Evolutionary conservation across 257 asterid species (phyloP), one percentile per base, ranked within the genome.

Genomic region (Rubia yunnanensis): DNA sequence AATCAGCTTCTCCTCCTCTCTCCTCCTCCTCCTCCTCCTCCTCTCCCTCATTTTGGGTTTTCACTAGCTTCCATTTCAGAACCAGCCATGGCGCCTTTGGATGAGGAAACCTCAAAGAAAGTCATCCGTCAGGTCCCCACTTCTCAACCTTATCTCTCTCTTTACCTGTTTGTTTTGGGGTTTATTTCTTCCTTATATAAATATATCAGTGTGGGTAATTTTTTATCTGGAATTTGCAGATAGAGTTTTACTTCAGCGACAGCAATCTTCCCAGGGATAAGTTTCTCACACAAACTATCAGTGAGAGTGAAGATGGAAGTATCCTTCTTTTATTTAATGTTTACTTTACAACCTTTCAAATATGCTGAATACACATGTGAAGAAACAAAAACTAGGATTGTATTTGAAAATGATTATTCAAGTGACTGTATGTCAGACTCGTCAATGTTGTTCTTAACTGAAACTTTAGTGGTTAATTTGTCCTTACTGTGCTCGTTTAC

Each of bases 231-330:
- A n/a, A 31, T 59, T 55, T 63, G 68, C 88, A 94, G 99, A 96
- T 94, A 52, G 97, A 94, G 80, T 94, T 94, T 74, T 94, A 94
- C 77, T 88, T 94, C 74, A 83, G 99, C 65, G 99, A 90, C 75
- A 94, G 99, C 66, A 94, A 90, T 80, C 96, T 94, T 48, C 96
- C 99, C n/a, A 78, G 87, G 65, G 99, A 94, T 74, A 72, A 68
- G 0, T 94, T 94, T 76, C 70, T 94, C 70, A 81, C 32, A 79
- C 80, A 75, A 77, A 81, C 92, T 62, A 73, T 94, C 56, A 72
- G 76, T 53, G 98, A 88, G 56, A 85, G 87, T 69, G 95, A 91
- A 44, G 95, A 88, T 80, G 95, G 98, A 59, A 71, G 99, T 94
- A 94, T 88, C 97, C 85, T 90, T 79, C 60, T 24, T 39, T 53